Percentiles rank a stretch among this genome's conserved stretches.
Evolutionary conservation across 78 protist genomes (phyloP).

Genomic region (Goniomonas avonlea): DNA sequence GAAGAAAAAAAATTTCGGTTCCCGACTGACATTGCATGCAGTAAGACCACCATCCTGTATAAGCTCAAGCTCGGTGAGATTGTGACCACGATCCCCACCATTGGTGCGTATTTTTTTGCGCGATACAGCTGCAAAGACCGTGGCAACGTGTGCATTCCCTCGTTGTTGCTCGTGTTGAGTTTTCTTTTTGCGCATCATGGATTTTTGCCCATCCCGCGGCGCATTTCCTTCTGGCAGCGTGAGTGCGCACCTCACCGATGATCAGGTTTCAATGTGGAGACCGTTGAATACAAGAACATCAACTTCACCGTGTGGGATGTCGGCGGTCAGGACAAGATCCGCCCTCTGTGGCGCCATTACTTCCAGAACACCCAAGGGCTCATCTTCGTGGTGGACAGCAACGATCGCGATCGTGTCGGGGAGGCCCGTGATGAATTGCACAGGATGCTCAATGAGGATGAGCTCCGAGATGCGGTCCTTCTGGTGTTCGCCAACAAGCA

Average conservation of each 20-base stretch:
- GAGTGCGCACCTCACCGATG: too few species aligned
- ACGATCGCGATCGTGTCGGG: slow-evolving; percentile 68
- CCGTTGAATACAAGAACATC: slow-evolving; percentile 48
- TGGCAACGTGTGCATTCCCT: too few species aligned
- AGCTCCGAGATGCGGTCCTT: slow-evolving; percentile 68
- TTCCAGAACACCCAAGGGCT: slow-evolving; percentile 7
- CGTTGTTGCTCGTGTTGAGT: too few species aligned
- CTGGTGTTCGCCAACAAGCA: slow-evolving; percentile 90
- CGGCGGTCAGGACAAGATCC: slow-evolving; percentile 94
- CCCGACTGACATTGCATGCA: too few species aligned
- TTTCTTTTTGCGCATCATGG: too few species aligned
- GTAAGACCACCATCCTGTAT: slow-evolving; percentile 38
- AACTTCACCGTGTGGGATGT: slow-evolving; percentile 38
- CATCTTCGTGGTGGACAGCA: slow-evolving; percentile 45
- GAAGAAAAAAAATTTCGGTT: too few species aligned
- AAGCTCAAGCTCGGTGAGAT: slow-evolving; percentile 37
- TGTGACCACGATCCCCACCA: slow-evolving; percentile 35
- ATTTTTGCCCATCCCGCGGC: too few species aligned
- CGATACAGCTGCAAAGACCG: too few species aligned
- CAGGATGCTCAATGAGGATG: slow-evolving; percentile 76
- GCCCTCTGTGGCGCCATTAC: slow-evolving; percentile 83
- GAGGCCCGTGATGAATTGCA: slow-evolving; percentile 60
- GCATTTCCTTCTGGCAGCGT: too few species aligned
- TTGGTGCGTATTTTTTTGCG: too few species aligned
- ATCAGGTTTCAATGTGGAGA: slow-evolving; percentile 78